Evolutionary conservation across 1,284 basidiomycete species (phyloP).

Genomic region (Tylopilus orsonianus): DNA sequence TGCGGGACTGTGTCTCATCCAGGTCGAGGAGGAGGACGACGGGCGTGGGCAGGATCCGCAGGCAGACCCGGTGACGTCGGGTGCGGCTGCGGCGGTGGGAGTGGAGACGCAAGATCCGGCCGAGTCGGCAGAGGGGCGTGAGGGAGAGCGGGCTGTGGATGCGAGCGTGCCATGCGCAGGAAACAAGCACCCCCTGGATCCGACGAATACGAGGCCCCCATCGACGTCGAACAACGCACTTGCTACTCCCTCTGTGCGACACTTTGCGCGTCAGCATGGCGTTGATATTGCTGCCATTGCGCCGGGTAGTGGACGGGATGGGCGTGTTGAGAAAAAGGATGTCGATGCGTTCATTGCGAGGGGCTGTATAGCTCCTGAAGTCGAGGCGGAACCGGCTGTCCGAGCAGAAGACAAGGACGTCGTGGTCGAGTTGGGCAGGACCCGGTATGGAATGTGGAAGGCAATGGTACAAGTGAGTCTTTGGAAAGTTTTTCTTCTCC

Average conservation of each 20-base stretch:
- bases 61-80: background rate
- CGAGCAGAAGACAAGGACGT: constrained; percentile 34
- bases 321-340: constrained; percentile 76
- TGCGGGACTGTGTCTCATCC: constrained; percentile 78
- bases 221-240: constrained; percentile 43
- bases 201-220: constrained; percentile 37
- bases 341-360: constrained; percentile 59
- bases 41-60: constrained; percentile 2
- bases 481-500: background rate
- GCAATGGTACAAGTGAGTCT: constrained; percentile 72
- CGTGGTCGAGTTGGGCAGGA: constrained; percentile 74
- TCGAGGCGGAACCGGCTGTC: background rate
- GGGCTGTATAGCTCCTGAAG: background rate
- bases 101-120: constrained; percentile 10
- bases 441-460: constrained; percentile 83
- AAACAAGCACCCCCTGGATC: constrained; percentile 68
- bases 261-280: constrained; percentile 68
- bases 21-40: constrained; percentile 68
- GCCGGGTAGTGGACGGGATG: constrained; percentile 74
- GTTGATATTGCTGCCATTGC: constrained; percentile 60
- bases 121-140: background rate
- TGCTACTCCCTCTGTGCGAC: constrained; percentile 77
- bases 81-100: background rate
- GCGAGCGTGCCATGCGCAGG: background rate
- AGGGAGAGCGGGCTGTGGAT: background rate